Base-by-base conservation (phyloP, 306 rosid species). In the Glycyrrhiza uralensis region DNA sequence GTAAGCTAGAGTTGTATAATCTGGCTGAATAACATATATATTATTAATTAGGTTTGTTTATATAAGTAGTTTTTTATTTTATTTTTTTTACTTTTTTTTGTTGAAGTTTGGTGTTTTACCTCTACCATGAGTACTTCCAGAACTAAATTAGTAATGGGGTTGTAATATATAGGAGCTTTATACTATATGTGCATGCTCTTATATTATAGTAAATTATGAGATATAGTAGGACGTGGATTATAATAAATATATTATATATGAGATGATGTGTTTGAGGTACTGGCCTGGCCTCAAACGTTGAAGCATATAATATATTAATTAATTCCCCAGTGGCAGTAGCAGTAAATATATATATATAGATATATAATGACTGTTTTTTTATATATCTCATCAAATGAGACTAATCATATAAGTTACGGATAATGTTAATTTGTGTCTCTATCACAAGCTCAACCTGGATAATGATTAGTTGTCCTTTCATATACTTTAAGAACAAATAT, bases 11-110 rank as follows among this genome's bases (percentile, higher is more conserved):
- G 19, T 12, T 71, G 13, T 15, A 6, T 36, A 4, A 10, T 42
- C 52, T 67, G 38, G 77, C 62, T 62, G 56, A 76, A 57, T 69
- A 28, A 52, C 58, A 66, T 12, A 38, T 62, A 36, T 11, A 19
- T 66, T 59, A 80, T 72, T 84, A 83, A 80, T 72, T 84, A 83
- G 71, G 81, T 60, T 32, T 79, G 67, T 61, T 39, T 76, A 70
- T 79, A 66, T 59, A 46, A 74, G 67, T 74, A 69, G 81, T 65
- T 20, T n/a, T n/a, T n/a, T n/a, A n/a, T n/a, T n/a, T n/a, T n/a
- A n/a, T n/a, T n/a, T n/a, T n/a, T n/a, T n/a, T n/a, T n/a, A n/a
- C n/a, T n/a, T n/a, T n/a, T n/a, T n/a, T n/a, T 36, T 18, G 14
- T 36, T 62, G 19, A 47, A 52, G 66, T 71, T 71, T 74, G 67